Conservation (phyloP, 139 green algal genomes). For the Haematococcus lacustris region DNA sequence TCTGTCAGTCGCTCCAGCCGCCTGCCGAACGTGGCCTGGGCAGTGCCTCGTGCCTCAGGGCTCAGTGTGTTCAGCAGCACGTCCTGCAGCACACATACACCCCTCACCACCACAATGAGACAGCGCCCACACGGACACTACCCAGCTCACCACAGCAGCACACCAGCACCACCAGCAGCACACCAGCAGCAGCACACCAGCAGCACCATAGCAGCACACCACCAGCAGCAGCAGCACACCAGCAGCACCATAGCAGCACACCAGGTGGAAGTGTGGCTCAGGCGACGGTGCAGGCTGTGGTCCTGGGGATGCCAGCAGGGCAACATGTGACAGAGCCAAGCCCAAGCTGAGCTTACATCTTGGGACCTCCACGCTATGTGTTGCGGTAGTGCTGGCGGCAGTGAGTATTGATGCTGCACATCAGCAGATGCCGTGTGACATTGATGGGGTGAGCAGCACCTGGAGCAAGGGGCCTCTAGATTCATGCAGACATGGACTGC, state of each 20-base stretch:
- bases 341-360: no score
- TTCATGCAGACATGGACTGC: no score
- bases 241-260: background rate
- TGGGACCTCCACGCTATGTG: no score
- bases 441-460: no score
- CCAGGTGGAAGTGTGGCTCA: background rate
- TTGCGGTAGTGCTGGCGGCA: no score
- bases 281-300: no score
- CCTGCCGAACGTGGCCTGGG: slow-evolving; percentile 7
- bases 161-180: background rate
- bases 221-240: background rate
- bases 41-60: slow-evolving; percentile 26
- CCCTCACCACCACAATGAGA: background rate
- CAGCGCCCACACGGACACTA: background rate
- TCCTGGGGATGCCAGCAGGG: no score
- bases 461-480: no score
- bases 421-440: no score
- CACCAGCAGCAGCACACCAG: background rate
- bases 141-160: background rate
- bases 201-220: background rate
- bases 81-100: slow-evolving; percentile 1
- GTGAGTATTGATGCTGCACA: no score
- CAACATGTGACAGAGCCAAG: no score
- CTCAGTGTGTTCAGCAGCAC: slow-evolving; percentile 37
- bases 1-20: slow-evolving; percentile 1